These are phyloP conservation scores for Ophiostoma quercus DNA, from an alignment of 2,329 filamentous ascomycete genomes.

Conservation along the genomic window DNA sequence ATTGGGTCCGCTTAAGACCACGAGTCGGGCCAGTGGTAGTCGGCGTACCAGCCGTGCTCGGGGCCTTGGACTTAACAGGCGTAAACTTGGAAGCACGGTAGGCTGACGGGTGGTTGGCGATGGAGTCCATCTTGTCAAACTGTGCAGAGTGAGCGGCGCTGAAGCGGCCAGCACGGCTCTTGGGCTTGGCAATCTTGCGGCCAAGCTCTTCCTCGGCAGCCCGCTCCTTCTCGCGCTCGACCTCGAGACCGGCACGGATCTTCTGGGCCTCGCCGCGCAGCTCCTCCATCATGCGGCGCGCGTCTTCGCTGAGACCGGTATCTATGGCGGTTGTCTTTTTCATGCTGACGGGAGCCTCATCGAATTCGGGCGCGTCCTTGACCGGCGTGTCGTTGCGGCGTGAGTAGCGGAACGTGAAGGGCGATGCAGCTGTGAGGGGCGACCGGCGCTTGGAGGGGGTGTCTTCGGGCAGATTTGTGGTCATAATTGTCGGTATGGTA, in stretches of 20 bases:
- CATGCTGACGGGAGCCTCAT: background rate
- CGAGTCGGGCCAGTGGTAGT: constrained; percentile 22
- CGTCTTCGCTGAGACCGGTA: constrained; percentile 55
- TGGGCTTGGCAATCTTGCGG: constrained; percentile 75
- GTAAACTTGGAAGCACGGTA: constrained; percentile 59
- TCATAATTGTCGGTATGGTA: background rate
- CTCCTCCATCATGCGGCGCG: constrained; percentile 57
- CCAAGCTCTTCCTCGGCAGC: constrained; percentile 38
- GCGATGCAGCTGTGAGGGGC: constrained; percentile 45
- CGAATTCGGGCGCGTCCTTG: constrained; percentile 26
- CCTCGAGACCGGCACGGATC: constrained; percentile 64
- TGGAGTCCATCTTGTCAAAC: constrained; percentile 98
- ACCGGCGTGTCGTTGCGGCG: constrained; percentile 35
- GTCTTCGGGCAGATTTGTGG: background rate
- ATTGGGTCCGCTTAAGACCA: constrained; percentile 49
- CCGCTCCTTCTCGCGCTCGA: constrained; percentile 54
- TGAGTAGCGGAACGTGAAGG: constrained; percentile 61
- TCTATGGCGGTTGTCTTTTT: constrained; percentile 29
- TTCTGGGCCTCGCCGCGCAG: constrained; percentile 66
- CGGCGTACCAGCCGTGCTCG: constrained; percentile 11
- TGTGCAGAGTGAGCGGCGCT: constrained; percentile 80
- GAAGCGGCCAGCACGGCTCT: constrained; percentile 71
- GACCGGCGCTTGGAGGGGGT: constrained; percentile 29
- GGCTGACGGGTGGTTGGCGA: constrained; percentile 76
- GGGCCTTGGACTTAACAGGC: constrained; percentile 37